Evolutionary conservation across 108 stramenopile species (phyloP), one percentile per base, ranked within the genome.

Genomic region (Fistulifera solaris): DNA sequence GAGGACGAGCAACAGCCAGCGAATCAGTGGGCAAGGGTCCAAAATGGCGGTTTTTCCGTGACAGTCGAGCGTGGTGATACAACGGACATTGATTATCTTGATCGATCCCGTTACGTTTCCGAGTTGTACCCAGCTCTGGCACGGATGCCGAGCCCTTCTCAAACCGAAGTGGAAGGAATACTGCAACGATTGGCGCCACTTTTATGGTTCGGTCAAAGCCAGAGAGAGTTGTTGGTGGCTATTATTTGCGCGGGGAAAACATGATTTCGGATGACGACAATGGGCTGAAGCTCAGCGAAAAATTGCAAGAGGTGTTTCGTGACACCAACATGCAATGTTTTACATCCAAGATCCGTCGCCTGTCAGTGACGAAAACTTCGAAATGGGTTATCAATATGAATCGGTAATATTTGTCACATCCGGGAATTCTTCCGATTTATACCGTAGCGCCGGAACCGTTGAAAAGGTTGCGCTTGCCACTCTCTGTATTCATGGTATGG

Each of bases 331-430:
- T 87, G 10, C 73, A 78, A 38, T 63, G 60, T 27, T 83, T 65
- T 87, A 80, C 67, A 68, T 87, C 24, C 42, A 63, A 25, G 81
- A 87, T 57, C 85, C 85, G 14, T 70, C 67, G 25, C 77, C 81
- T 38, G 57, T 64, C 2, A 67, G 76, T 10, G 78, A 77, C 27
- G 80, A 87, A 48, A 76, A 80, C 23, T 56, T 80, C 23, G 58
- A 80, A 59, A 51, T 78, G 7, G 79, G 72, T 7, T 59, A 65
- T 15, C 63, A 64, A 18, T 62, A 75, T 21, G 49, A 27, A 18
- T 76, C 78, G 38, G 45, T 87, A 1, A 46, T 87, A 10, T 19
- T 77, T 12, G 40, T 83, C 1, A 80, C 81, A 0, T 62, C 69
- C 18, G 62, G 59, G 39, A 74, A 87, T 19, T 52, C 68, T 25